Conservation (phyloP, 768 basidiomycete genomes). For the Tephrocybe sp. region DNA sequence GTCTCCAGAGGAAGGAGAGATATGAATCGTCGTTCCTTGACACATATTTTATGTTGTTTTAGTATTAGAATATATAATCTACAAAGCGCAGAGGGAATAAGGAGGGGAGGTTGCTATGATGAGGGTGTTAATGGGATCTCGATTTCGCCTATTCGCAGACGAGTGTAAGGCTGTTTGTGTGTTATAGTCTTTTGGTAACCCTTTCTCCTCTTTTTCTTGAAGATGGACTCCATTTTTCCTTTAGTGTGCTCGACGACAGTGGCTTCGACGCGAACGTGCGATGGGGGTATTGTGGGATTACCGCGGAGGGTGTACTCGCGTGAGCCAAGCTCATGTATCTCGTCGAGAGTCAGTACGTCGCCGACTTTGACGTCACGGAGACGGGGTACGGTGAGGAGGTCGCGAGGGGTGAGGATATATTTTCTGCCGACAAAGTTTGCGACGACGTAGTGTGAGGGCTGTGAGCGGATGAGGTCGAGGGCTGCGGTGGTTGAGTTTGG, state of each 20-base stretch:
- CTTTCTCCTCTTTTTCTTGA: conserved; percentile 99
- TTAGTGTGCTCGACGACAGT: conserved; percentile 99
- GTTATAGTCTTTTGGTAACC: conserved; percentile 93
- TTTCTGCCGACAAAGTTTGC: conserved; percentile 85
- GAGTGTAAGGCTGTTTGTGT: conserved; percentile 95
- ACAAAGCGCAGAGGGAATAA: conserved; percentile 4
- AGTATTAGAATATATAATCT: conserved; percentile 13
- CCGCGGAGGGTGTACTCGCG: conserved; percentile 92
- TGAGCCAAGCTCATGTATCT: conserved; percentile 94
- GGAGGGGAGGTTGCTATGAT: conserved; percentile 13
- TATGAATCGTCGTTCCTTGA: too few relatives aligned
- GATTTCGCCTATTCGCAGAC: conserved; percentile 88
- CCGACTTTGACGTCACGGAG: conserved; percentile 86
- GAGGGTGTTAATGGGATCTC: conserved; percentile 33
- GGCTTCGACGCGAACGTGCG: conserved; percentile 72
- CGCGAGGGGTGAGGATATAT: conserved; percentile 88
- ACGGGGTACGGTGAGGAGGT: conserved; percentile 91
- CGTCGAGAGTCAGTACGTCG: conserved; percentile 76
- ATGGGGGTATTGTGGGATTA: conserved; percentile 65
- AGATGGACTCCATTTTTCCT: conserved; percentile 84
- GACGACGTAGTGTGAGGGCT: conserved; percentile 90
- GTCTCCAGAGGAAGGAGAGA: conserved; percentile 88
- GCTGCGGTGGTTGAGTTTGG: conserved; percentile 54
- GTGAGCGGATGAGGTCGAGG: conserved; percentile 80
- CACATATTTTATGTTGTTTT: neutral